These are phyloP conservation scores for Spinellus fusiger DNA, from an alignment of 192 early-diverging fungal species.

Conservation along the genomic window DNA sequence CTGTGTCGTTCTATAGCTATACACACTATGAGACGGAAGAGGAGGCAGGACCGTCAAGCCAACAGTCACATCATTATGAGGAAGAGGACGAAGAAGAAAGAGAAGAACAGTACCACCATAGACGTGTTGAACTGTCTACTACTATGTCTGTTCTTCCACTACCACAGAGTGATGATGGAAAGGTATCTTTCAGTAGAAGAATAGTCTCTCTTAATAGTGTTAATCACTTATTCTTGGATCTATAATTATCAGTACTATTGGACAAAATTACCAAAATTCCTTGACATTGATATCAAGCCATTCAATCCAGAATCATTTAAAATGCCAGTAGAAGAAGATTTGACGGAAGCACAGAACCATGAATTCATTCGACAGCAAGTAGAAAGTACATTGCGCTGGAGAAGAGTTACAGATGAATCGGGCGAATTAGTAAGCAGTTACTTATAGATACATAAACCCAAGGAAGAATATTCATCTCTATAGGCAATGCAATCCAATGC, in stretches of 20 bases:
- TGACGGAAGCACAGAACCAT: slow-evolving; percentile 33
- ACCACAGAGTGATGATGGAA: slow-evolving; percentile 18
- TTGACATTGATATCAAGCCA: slow-evolving; percentile 57
- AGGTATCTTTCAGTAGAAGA: slow-evolving; percentile 11
- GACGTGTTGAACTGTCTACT: slow-evolving; percentile 18
- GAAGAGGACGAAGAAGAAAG: slow-evolving; percentile 21
- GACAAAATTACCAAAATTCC: slow-evolving; percentile 59
- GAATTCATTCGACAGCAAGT: slow-evolving; percentile 41
- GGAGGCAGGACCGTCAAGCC: neutral
- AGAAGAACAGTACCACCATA: slow-evolving; percentile 2
- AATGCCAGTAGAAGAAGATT: slow-evolving; percentile 33
- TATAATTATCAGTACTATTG: slow-evolving; percentile 39
- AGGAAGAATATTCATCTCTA: neutral
- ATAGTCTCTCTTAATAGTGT: neutral
- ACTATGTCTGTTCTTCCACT: slow-evolving; percentile 21
- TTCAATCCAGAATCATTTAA: slow-evolving; percentile 55
- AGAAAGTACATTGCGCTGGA: slow-evolving; percentile 78
- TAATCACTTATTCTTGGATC: neutral
- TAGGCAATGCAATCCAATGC: slow-evolving; percentile 66
- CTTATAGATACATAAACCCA: neutral
- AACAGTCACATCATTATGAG: slow-evolving; percentile 1
- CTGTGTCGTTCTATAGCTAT: too few species aligned
- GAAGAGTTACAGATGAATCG: slow-evolving; percentile 37
- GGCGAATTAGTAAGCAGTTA: slow-evolving; percentile 22
- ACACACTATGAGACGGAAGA: neutral